A percentile compares a stretch with the other conserved stretches of the same genome.
Evolutionary conservation across 176 grass and related monocot genomes (phyloP).

Genomic region (Oropetium thomaeum): DNA sequence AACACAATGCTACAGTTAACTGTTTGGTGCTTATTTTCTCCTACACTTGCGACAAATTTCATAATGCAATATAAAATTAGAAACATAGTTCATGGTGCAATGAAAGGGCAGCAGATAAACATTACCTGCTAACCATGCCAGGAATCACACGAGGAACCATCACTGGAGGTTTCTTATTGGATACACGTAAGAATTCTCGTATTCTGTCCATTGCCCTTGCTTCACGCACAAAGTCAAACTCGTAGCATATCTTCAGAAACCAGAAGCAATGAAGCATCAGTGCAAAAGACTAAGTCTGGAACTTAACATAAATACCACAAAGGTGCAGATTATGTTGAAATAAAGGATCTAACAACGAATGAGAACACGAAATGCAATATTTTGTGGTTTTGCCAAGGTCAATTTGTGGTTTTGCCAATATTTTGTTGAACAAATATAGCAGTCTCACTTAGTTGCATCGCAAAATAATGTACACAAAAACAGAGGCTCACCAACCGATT

Average conservation of each 20-base stretch:
- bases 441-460: not conserved
- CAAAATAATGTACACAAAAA: not conserved
- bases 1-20: not conserved
- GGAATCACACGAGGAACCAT: slow-evolving; percentile 79
- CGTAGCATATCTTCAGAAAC: slow-evolving; percentile 74
- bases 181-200: slow-evolving; percentile 44
- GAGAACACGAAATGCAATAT: not conserved
- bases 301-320: slow-evolving; percentile 12
- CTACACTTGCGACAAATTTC: not conserved
- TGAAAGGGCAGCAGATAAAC: slow-evolving; percentile 3
- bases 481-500: not conserved
- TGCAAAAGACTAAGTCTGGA: not conserved
- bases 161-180: slow-evolving; percentile 90
- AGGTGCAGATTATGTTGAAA: not conserved
- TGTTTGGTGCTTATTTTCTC: not conserved
- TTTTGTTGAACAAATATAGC: not conserved
- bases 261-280: slow-evolving; percentile 30
- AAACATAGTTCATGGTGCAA: not conserved
- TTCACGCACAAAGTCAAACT: slow-evolving; percentile 98
- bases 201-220: slow-evolving; percentile 91
- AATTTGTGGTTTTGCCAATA: not conserved
- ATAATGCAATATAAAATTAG: slow-evolving; percentile 2
- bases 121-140: slow-evolving; percentile 85
- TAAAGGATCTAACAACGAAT: slow-evolving; percentile 8
- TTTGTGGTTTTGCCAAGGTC: not conserved